Percentiles rank a stretch among this genome's conserved stretches.
phyloP scores from a whole-genome alignment of 1,284 basidiomycete genomes.

The Sporisorium reilianum region DNA sequence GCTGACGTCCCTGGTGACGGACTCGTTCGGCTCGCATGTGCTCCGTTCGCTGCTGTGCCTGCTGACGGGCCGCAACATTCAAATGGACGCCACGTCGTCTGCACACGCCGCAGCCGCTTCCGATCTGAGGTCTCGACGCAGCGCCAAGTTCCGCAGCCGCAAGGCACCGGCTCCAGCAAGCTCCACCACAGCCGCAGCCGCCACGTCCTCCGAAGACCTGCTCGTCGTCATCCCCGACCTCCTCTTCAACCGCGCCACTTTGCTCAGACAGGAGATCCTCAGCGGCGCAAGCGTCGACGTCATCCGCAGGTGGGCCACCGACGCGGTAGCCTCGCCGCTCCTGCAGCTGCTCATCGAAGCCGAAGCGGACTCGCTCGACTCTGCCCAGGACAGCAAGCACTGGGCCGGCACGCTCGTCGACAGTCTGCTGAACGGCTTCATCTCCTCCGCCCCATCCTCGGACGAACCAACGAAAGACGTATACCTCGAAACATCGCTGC shows the following conservation, averaged over 20 bases:
- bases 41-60: conserved; percentile 59
- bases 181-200: not conserved
- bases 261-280: conserved; percentile 26
- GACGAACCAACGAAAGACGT: conserved; percentile 36
- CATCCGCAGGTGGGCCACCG: conserved; percentile 46
- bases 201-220: conserved; percentile 13
- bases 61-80: conserved; percentile 55
- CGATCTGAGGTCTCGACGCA: conserved; percentile 54
- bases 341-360: conserved; percentile 57
- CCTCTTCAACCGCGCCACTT: conserved; percentile 26
- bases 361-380: conserved; percentile 42
- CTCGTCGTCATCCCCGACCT: conserved; percentile 35
- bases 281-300: conserved; percentile 13
- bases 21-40: conserved; percentile 60
- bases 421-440: conserved; percentile 49
- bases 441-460: conserved; percentile 16
- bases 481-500: conserved; percentile 61
- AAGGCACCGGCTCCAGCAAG: conserved; percentile 29
- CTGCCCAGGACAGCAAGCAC: conserved; percentile 1
- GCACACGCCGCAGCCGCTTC: conserved; percentile 13
- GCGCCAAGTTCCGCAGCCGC: conserved; percentile 61
- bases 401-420: conserved; percentile 50
- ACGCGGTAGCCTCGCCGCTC: conserved; percentile 56
- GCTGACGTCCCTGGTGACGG: conserved; percentile 39
- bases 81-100: conserved; percentile 15